phyloP scores from a whole-genome alignment of 305 asterid genomes.

The Solanum chacoense region DNA sequence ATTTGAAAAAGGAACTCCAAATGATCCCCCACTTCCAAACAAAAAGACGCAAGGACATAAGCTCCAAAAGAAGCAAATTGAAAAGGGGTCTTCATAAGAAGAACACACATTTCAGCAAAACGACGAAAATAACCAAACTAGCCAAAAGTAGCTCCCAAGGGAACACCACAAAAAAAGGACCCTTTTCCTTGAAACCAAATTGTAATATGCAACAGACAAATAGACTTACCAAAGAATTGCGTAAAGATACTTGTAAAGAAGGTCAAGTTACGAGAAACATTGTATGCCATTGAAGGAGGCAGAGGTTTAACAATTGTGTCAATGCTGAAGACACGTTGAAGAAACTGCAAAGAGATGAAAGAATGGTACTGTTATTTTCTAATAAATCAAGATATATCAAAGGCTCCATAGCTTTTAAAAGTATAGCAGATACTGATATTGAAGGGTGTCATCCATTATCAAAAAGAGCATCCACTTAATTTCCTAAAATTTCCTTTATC shows the following conservation, averaged over 20 bases:
- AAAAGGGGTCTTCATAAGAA: not conserved
- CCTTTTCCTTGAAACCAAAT: not conserved
- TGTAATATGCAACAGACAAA: not conserved
- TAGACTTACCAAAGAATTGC: conserved; percentile 68
- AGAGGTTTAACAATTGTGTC: conserved; percentile 89
- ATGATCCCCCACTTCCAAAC: not conserved
- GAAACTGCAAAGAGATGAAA: conserved; percentile 49
- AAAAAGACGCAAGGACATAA: not conserved
- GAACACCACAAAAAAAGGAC: not conserved
- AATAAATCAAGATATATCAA: not conserved
- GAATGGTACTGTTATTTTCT: not conserved
- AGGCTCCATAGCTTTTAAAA: not conserved
- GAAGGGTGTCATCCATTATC: not conserved
- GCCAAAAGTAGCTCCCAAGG: not conserved
- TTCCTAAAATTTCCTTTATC: not conserved
- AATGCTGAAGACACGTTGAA: conserved; percentile 74
- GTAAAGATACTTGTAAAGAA: conserved; percentile 94
- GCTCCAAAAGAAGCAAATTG: not conserved
- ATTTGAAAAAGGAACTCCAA: not conserved
- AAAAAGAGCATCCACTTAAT: not conserved
- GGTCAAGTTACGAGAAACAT: conserved; percentile 68
- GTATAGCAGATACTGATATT: not conserved
- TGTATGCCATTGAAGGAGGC: conserved; percentile 77
- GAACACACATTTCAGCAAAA: not conserved
- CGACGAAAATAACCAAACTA: not conserved